These are phyloP conservation scores for Spathaspora boniae DNA, from an alignment of 805 yeast genomes.

Conservation along the genomic window DNA sequence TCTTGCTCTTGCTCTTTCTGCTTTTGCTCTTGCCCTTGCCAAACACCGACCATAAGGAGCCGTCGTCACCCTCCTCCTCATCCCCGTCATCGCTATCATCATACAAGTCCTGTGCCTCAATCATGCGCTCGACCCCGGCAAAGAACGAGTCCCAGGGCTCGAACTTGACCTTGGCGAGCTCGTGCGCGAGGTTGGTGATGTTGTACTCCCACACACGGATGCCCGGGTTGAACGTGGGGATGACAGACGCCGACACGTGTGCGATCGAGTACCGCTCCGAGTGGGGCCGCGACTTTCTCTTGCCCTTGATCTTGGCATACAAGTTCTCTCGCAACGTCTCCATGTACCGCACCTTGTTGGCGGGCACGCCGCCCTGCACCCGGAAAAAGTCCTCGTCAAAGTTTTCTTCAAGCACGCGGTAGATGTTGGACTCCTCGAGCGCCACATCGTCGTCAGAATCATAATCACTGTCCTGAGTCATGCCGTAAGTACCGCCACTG, in stretches of 20 bases:
- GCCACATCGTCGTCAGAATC: slow-evolving; percentile 16
- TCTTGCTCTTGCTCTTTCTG: neutral
- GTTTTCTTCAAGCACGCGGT: slow-evolving; percentile 10
- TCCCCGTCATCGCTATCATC: slow-evolving; percentile 19
- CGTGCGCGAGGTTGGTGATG: slow-evolving; percentile 48
- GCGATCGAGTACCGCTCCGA: slow-evolving; percentile 66
- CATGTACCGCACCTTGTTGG: slow-evolving; percentile 64
- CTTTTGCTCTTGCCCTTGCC: neutral
- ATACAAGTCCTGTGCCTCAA: slow-evolving; percentile 26
- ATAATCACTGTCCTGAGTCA: slow-evolving; percentile 23
- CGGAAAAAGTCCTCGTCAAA: slow-evolving; percentile 13
- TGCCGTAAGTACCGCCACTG: too few species aligned
- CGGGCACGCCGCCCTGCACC: slow-evolving; percentile 62
- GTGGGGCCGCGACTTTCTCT: slow-evolving; percentile 37
- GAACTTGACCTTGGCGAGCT: slow-evolving; percentile 12
- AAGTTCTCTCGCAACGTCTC: slow-evolving; percentile 48
- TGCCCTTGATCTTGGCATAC: slow-evolving; percentile 49
- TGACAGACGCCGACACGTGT: slow-evolving; percentile 67
- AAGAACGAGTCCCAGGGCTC: slow-evolving; percentile 63
- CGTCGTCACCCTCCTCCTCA: slow-evolving; percentile 8
- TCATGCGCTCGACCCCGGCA: slow-evolving; percentile 37
- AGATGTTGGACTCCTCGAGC: slow-evolving; percentile 11
- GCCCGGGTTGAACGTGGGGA: slow-evolving; percentile 85
- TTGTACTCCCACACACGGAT: slow-evolving; percentile 86
- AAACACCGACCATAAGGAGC: neutral